Percentiles rank a stretch among this genome's conserved stretches.
phyloP scores from a whole-genome alignment of 768 basidiomycete genomes.

The Amanita inopinata region DNA sequence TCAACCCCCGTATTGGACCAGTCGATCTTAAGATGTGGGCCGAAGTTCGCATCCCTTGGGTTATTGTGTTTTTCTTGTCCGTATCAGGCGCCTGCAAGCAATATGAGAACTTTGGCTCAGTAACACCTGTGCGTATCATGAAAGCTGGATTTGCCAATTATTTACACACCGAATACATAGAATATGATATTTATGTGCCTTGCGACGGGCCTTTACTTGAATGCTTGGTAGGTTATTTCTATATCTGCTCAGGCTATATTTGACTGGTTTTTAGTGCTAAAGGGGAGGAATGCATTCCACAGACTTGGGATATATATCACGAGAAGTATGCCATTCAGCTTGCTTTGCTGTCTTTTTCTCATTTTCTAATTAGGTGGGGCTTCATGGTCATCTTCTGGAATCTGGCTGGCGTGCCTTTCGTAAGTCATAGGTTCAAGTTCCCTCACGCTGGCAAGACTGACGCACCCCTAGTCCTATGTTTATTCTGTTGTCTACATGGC shows the following conservation, averaged over 20 bases:
- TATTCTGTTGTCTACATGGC: slow-evolving; percentile 99
- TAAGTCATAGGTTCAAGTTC: slow-evolving; percentile 25
- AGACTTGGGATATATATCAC: slow-evolving; percentile 99
- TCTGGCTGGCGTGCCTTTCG: slow-evolving; percentile 87
- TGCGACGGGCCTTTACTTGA: slow-evolving; percentile 93
- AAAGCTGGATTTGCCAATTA: background rate
- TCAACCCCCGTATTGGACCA: slow-evolving; percentile 88
- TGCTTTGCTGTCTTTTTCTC: slow-evolving; percentile 1
- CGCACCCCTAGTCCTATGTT: slow-evolving; percentile 64
- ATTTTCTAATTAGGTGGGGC: slow-evolving; percentile 49
- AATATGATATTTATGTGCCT: slow-evolving; percentile 97
- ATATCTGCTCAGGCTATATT: slow-evolving; percentile 6
- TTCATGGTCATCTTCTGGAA: slow-evolving; percentile 99
- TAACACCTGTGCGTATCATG: slow-evolving; percentile 63
- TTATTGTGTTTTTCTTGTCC: slow-evolving; percentile 87
- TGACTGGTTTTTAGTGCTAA: slow-evolving; percentile 47
- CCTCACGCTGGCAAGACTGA: slow-evolving; percentile 4
- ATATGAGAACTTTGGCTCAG: slow-evolving; percentile 84
- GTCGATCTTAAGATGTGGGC: slow-evolving; percentile 99
- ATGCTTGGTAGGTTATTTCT: slow-evolving; percentile 61
- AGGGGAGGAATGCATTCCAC: slow-evolving; percentile 90
- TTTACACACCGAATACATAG: too few relatives aligned
- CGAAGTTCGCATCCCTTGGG: slow-evolving; percentile 95
- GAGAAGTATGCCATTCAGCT: slow-evolving; percentile 61
- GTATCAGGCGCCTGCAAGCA: slow-evolving; percentile 94